A percentile compares a stretch with the other conserved stretches of the same genome.
phyloP scores from a whole-genome alignment of 805 yeast species.

The Pichia paraexigua region DNA sequence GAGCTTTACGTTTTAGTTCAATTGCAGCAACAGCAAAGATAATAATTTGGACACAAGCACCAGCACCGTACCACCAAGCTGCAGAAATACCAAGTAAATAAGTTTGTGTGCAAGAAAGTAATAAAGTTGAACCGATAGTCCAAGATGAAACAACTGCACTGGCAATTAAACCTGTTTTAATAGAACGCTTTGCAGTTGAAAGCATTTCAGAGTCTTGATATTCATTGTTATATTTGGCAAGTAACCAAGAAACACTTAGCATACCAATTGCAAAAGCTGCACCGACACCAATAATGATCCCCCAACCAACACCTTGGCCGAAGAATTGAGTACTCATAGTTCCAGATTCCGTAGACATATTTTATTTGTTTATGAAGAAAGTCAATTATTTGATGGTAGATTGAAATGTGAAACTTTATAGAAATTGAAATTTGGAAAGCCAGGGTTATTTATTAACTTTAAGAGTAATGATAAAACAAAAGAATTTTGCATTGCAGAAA shows the following conservation, averaged over 20 bases:
- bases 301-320: conserved; percentile 30
- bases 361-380: neutral
- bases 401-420: neutral
- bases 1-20: conserved; percentile 29
- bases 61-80: conserved; percentile 30
- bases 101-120: conserved; percentile 25
- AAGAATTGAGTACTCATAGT: conserved; percentile 7
- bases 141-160: conserved; percentile 31
- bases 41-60: conserved; percentile 30
- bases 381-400: too few relatives aligned
- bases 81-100: conserved; percentile 30
- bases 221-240: conserved; percentile 32
- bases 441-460: neutral
- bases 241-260: conserved; percentile 27
- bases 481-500: neutral
- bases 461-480: too few relatives aligned
- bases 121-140: conserved; percentile 29
- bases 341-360: neutral
- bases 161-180: conserved; percentile 30
- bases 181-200: conserved; percentile 31
- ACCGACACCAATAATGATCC: conserved; percentile 39
- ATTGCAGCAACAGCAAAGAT: conserved; percentile 28
- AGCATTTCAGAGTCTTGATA: conserved; percentile 37
- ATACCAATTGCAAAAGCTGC: conserved; percentile 35
- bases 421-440: neutral